Conservation (phyloP, 116 monocot species). For the Papilionanthe hybrid region DNA sequence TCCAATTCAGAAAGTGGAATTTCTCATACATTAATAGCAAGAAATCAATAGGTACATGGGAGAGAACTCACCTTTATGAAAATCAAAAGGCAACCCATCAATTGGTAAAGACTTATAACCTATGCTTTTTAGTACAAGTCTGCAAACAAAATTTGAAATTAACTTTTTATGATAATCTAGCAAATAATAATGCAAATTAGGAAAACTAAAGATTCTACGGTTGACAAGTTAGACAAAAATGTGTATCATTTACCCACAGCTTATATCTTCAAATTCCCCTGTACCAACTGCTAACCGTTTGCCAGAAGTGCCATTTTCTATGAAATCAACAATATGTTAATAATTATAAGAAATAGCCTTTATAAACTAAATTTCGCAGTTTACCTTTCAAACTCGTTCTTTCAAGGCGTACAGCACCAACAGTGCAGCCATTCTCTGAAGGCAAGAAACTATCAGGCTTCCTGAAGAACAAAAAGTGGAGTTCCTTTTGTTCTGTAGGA, state of each 20-base stretch:
- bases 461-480: slow-evolving; percentile 88
- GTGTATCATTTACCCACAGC: slow-evolving; percentile 52
- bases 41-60: background rate
- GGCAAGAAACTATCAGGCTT: slow-evolving; percentile 73
- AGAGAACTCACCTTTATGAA: slow-evolving; percentile 54
- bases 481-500: slow-evolving; percentile 44
- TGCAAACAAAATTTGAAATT: slow-evolving; percentile 23
- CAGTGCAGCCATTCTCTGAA: slow-evolving; percentile 37
- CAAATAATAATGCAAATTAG: background rate
- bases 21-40: background rate
- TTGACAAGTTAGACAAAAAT: background rate
- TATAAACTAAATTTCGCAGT: background rate
- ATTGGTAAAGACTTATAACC: slow-evolving; percentile 94
- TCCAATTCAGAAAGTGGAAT: background rate
- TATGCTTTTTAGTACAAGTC: slow-evolving; percentile 92
- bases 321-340: slow-evolving; percentile 11
- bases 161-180: slow-evolving; percentile 2
- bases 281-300: slow-evolving; percentile 69
- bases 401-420: slow-evolving; percentile 62
- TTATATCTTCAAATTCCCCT: slow-evolving; percentile 71
- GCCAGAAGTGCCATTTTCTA: slow-evolving; percentile 57
- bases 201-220: background rate
- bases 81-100: slow-evolving; percentile 77
- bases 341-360: background rate
- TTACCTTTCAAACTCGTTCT: slow-evolving; percentile 79